These are phyloP conservation scores for Umbelopsis vinacea DNA, from an alignment of 192 early-diverging fungal genomes.

Conservation along the genomic window DNA sequence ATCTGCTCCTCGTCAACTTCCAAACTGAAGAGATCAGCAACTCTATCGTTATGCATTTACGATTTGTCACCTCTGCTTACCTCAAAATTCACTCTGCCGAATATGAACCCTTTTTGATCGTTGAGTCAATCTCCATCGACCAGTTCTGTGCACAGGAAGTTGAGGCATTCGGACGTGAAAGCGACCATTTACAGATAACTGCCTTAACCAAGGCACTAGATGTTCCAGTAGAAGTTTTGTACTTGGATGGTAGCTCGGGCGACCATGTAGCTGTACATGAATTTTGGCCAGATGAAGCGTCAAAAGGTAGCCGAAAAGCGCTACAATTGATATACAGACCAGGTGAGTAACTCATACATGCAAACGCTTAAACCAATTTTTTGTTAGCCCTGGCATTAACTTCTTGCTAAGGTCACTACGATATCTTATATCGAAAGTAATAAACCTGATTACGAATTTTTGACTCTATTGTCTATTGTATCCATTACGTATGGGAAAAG, in stretches of 20 bases:
- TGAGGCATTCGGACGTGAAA: conserved; percentile 68
- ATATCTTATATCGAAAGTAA: conserved; percentile 67
- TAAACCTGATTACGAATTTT: not conserved
- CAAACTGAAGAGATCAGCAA: conserved; percentile 62
- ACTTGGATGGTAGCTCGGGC: conserved; percentile 63
- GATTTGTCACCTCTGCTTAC: conserved; percentile 60
- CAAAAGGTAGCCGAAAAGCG: conserved; percentile 34
- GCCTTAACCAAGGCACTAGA: conserved; percentile 70
- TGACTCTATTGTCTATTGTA: no score
- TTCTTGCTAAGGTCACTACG: conserved; percentile 60
- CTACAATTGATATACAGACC: conserved; percentile 56
- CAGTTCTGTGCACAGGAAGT: conserved; percentile 59
- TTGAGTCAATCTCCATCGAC: conserved; percentile 57
- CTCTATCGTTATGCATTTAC: conserved; percentile 61
- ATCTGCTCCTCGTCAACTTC: conserved; percentile 49
- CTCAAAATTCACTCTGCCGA: conserved; percentile 58
- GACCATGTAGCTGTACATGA: conserved; percentile 73
- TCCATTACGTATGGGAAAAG: no score
- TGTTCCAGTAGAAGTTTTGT: conserved; percentile 68
- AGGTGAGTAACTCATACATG: conserved; percentile 42
- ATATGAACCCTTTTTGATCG: conserved; percentile 60
- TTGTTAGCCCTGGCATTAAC: no score
- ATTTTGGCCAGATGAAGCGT: conserved; percentile 64
- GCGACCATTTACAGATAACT: conserved; percentile 82
- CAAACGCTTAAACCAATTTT: not conserved